Evolutionary conservation across 129 eudicot species (phyloP).

Genomic region (Scalesia atractyloides): DNA sequence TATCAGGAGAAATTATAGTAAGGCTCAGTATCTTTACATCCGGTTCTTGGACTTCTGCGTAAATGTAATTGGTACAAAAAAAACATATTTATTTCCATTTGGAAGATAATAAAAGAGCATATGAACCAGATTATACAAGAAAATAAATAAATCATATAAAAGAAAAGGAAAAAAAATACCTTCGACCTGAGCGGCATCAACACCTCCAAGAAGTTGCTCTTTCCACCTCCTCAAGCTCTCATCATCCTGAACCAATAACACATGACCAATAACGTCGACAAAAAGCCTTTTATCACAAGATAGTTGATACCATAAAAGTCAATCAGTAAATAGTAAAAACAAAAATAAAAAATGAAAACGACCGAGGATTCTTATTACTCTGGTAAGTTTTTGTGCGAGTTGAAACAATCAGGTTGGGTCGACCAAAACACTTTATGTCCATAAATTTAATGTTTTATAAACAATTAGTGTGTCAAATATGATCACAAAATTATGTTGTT

Average conservation of each 20-base stretch:
- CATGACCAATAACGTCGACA: slow-evolving; percentile 3
- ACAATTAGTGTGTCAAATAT: slow-evolving; percentile 1
- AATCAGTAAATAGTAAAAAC: not conserved
- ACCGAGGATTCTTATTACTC: no score
- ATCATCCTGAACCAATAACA: slow-evolving; percentile 58
- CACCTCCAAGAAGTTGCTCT: slow-evolving; percentile 73
- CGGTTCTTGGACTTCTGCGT: slow-evolving; percentile 60
- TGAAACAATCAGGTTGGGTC: not conserved
- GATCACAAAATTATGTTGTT: not conserved
- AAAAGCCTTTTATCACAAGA: slow-evolving; percentile 1
- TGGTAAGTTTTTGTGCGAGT: no score
- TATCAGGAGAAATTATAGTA: slow-evolving; percentile 50
- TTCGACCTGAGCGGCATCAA: slow-evolving; percentile 53
- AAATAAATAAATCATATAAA: not conserved
- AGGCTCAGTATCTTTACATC: slow-evolving; percentile 84
- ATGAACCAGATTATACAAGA: not conserved
- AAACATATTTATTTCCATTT: not conserved
- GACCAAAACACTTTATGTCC: not conserved
- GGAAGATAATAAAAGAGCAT: not conserved
- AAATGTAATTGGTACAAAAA: slow-evolving; percentile 1
- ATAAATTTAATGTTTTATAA: not conserved
- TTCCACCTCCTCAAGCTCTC: slow-evolving; percentile 92
- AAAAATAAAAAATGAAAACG: not conserved
- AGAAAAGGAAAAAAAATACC: slow-evolving; percentile 29
- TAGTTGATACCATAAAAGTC: not conserved